phyloP scores from a whole-genome alignment of 164 flowering plant species.

The Paratinospora sagittata region DNA sequence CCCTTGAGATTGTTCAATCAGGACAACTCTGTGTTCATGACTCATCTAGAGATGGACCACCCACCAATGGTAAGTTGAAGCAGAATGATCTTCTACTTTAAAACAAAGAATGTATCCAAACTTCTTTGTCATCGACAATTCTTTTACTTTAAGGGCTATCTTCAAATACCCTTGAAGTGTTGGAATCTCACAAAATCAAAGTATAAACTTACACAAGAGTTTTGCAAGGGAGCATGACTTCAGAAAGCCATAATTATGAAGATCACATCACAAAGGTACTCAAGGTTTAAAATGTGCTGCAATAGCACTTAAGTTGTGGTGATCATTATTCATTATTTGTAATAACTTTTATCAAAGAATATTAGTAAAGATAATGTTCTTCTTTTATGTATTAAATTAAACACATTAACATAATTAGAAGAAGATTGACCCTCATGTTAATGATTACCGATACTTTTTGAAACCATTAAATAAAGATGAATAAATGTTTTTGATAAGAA shows the following conservation, averaged over 20 bases:
- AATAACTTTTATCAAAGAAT: background rate
- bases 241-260: background rate
- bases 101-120: background rate
- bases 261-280: background rate
- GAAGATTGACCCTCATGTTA: too few species aligned
- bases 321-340: background rate
- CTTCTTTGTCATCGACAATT: background rate
- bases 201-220: too few species aligned
- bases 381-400: too few species aligned
- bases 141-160: too few species aligned
- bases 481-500: too few species aligned
- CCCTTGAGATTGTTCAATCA: background rate
- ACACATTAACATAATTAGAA: too few species aligned
- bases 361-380: too few species aligned
- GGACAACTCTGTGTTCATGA: background rate
- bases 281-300: background rate
- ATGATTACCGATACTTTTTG: too few species aligned
- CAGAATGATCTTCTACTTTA: background rate
- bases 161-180: too few species aligned
- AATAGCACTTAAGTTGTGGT: background rate
- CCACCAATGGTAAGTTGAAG: background rate
- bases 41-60: background rate
- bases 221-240: background rate
- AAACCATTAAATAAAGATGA: too few species aligned
- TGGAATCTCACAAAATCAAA: too few species aligned